Evolutionary conservation across 2,329 filamentous ascomycete genomes (phyloP).

Genomic region (Trichoderma koningii): DNA sequence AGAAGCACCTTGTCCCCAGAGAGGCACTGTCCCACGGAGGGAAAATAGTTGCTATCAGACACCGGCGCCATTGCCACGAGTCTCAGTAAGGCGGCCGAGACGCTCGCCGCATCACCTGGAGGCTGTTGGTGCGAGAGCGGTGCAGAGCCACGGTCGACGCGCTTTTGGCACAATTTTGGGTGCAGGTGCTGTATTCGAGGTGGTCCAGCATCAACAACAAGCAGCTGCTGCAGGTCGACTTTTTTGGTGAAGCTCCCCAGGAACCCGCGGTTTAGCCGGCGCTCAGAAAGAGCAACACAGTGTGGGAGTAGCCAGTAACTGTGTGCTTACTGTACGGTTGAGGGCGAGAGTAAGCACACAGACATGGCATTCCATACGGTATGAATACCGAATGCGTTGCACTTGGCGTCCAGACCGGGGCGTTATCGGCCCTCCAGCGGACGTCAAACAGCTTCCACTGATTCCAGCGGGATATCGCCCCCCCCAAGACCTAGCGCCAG

Average conservation of each 20-base stretch:
- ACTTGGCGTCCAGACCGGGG: slow-evolving; percentile 28
- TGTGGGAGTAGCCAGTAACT: background rate
- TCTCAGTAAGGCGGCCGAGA: slow-evolving; percentile 49
- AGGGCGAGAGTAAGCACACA: background rate
- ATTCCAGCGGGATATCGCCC: background rate
- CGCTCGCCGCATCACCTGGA: slow-evolving; percentile 45
- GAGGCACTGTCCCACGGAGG: slow-evolving; percentile 82
- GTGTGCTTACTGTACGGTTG: background rate
- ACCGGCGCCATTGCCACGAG: slow-evolving; percentile 69
- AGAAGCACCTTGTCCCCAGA: slow-evolving; percentile 77
- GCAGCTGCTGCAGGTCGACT: slow-evolving; percentile 27
- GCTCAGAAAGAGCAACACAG: background rate
- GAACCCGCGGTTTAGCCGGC: slow-evolving; percentile 27
- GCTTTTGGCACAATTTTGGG: slow-evolving; percentile 19
- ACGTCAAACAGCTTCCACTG: no score
- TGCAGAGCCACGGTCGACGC: slow-evolving; percentile 24
- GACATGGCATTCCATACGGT: background rate
- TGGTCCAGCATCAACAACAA: slow-evolving; percentile 21
- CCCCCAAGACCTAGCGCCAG: slow-evolving; percentile 1
- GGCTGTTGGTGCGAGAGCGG: slow-evolving; percentile 34
- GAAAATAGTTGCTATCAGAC: slow-evolving; percentile 73
- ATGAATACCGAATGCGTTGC: background rate
- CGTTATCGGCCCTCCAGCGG: slow-evolving; percentile 29
- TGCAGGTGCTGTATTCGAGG: background rate
- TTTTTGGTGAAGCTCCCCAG: slow-evolving; percentile 28